Evolutionary conservation across 306 rosid genomes (phyloP), one percentile per base, ranked within the genome.

Genomic region (Oxytropis ochrocephala): DNA sequence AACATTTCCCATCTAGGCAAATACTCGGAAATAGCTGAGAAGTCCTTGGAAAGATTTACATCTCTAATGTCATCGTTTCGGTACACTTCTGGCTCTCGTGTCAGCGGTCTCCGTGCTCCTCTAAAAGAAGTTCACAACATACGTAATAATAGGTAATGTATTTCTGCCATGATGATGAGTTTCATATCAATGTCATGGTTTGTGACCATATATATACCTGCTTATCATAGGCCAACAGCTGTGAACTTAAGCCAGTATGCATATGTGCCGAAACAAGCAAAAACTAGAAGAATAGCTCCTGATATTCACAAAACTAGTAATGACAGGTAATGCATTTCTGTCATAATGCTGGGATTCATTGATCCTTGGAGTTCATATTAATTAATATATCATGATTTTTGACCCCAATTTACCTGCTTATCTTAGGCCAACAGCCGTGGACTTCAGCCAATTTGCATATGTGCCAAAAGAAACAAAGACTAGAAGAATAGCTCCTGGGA

Each of bases 61-160:
- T 86, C 96, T 27, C 70, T 82, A 24, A 79, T 93, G 66, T 88
- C 92, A 39, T 76, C 96, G 54, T 86, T 88, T 63, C 75, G 69
- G 80, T 88, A 49, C 79, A 47, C 96, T 10, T 80, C 91, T 33
- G 91, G 97, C 70, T 84, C 99, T 76, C 96, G 92, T 19, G 97
- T 92, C 42, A 94, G 99, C 39, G 96, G 97, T 54, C 97, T 94
- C 61, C 89, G 95, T 52, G 95, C 99, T 74, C 97, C 97, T 67
- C 65, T 87, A 54, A 85, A 69, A 76, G 97, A 89, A 75, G 82
- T 88, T 67, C 73, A 4, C 62, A 94, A 87, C 78, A 84, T 74
- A 42, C 8, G 43, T 63, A 53, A 64, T 60, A 78, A 75, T 27
- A 78, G 89, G 97, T 87, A 81, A 78, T 64, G 38, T 57, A 9